A percentile compares a stretch with the other conserved stretches of the same genome.
Evolutionary conservation across 306 rosid species (phyloP).

Genomic region (Phaseolus lunatus): DNA sequence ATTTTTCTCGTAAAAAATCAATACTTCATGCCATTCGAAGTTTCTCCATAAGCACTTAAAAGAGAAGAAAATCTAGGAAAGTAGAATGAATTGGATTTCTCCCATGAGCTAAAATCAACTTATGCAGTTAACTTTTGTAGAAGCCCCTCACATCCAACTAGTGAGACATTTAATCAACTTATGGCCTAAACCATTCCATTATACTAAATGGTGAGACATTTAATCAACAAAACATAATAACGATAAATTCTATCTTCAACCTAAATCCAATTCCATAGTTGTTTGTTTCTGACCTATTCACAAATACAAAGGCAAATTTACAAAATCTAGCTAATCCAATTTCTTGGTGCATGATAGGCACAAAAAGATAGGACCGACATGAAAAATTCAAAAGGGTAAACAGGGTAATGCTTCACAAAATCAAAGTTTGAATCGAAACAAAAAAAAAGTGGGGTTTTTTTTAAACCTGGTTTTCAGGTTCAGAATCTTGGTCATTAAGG

Average conservation of each 20-base stretch:
- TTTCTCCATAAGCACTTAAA: background rate
- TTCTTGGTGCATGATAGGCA: background rate
- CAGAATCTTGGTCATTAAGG: slow-evolving; percentile 63
- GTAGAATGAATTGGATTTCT: background rate
- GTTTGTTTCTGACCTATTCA: slow-evolving; percentile 20
- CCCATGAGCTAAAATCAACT: background rate
- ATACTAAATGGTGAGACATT: slow-evolving; percentile 6
- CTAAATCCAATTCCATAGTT: slow-evolving; percentile 2
- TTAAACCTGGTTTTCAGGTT: slow-evolving; percentile 64
- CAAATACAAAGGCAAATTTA: slow-evolving; percentile 18
- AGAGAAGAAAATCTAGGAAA: background rate
- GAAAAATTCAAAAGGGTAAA: slow-evolving; percentile 3
- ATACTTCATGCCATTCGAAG: background rate
- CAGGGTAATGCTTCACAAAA: background rate
- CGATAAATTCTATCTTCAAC: background rate
- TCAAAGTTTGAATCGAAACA: background rate
- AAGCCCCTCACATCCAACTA: background rate
- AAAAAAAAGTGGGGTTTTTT: background rate
- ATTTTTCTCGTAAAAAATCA: slow-evolving; percentile 19
- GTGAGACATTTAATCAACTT: background rate
- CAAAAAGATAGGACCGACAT: slow-evolving; percentile 22
- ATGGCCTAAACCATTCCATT: background rate
- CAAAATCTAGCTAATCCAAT: slow-evolving; percentile 26
- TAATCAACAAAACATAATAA: background rate
- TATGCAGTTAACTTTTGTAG: background rate